These are phyloP conservation scores for Vitis hybrid DNA, from an alignment of 177 flowering plant genomes.

Conservation along the genomic window DNA sequence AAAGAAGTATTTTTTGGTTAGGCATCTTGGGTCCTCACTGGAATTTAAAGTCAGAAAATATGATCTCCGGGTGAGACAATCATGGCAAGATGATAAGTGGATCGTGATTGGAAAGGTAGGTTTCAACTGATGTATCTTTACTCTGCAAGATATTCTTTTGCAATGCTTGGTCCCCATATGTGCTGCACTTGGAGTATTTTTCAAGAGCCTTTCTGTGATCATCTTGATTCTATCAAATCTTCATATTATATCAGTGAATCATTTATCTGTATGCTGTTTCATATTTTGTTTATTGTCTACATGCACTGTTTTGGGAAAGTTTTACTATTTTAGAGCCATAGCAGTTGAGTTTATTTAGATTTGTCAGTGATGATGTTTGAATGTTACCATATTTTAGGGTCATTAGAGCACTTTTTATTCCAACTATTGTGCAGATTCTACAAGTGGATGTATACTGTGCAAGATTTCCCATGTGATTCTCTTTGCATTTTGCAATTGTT, in stretches of 20 bases:
- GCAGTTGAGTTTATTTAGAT: not conserved
- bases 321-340: not conserved
- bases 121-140: not conserved
- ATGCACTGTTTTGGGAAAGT: not conserved
- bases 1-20: slow-evolving; percentile 40
- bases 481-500: not conserved
- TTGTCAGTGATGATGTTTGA: not conserved
- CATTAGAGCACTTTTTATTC: not conserved
- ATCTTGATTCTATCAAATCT: too few relatives aligned
- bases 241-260: too few relatives aligned
- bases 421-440: not conserved
- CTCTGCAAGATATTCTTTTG: not conserved
- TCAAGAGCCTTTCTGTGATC: too few relatives aligned
- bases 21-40: slow-evolving; percentile 51
- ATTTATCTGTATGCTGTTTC: not conserved
- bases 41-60: slow-evolving; percentile 37
- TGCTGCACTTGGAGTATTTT: not conserved
- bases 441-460: not conserved
- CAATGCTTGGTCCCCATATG: not conserved
- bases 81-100: slow-evolving; percentile 69
- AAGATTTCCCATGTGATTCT: not conserved
- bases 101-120: slow-evolving; percentile 61
- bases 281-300: not conserved
- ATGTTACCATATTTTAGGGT: not conserved
- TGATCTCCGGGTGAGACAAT: slow-evolving; percentile 54